Percentiles rank a stretch among this genome's conserved stretches.
These are phyloP conservation scores for Cardiospermum halicacabum DNA, from an alignment of 345 rosid species.

Conservation along the genomic window DNA sequence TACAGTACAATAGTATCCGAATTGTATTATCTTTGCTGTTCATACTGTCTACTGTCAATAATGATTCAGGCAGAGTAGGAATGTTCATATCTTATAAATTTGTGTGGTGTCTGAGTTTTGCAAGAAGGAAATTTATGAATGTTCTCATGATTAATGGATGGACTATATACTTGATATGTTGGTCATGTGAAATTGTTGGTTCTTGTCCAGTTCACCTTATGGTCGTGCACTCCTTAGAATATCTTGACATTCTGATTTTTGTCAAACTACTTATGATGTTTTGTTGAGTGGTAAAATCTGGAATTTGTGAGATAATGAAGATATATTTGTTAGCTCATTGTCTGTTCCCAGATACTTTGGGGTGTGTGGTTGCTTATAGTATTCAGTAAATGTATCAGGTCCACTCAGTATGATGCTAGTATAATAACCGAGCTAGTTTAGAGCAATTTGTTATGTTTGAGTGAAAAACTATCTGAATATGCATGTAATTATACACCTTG, in stretches of 20 bases:
- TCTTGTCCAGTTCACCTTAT: background rate
- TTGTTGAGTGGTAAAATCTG: background rate
- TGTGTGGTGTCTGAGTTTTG: too few species aligned
- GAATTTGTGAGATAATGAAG: background rate
- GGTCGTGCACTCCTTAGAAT: background rate
- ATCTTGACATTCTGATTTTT: background rate
- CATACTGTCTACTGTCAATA: background rate
- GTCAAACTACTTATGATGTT: background rate
- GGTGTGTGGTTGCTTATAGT: background rate
- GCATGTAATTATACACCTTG: background rate
- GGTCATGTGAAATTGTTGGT: background rate
- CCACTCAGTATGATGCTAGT: background rate
- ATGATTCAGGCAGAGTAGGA: slow-evolving; percentile 1
- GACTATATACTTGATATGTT: background rate
- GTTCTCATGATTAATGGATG: background rate
- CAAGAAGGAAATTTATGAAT: background rate
- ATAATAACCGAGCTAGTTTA: background rate
- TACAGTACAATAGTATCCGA: background rate
- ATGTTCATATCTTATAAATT: too few species aligned
- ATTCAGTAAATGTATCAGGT: background rate
- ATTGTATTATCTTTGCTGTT: background rate
- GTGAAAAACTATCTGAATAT: background rate
- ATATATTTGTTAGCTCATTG: background rate
- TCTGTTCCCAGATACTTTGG: background rate
- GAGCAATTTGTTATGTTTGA: background rate